A percentile compares a stretch with the other conserved stretches of the same genome.
These are phyloP conservation scores for Boletus sp. DNA, from an alignment of 768 basidiomycete species.

Conservation along the genomic window DNA sequence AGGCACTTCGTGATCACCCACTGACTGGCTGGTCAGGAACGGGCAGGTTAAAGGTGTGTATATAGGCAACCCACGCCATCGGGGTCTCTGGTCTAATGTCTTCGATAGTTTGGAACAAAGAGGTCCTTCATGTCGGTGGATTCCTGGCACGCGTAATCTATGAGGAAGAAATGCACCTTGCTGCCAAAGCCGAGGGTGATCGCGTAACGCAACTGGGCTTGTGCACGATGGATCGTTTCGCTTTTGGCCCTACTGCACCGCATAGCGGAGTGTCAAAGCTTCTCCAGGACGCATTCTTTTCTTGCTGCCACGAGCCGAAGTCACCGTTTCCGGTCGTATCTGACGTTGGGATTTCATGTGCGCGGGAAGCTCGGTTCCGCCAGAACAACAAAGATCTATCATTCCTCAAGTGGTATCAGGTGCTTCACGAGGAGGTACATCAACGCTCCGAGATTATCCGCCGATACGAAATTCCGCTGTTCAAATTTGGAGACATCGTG, in stretches of 20 bases:
- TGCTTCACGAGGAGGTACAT: conserved; percentile 4
- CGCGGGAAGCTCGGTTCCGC: conserved; percentile 2
- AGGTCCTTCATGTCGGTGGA: conserved; percentile 80
- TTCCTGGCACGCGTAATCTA: conserved; percentile 79
- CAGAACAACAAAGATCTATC: background rate
- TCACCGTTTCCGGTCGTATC: conserved; percentile 16
- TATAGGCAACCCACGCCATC: background rate
- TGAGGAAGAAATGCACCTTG: conserved; percentile 61
- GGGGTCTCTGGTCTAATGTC: background rate
- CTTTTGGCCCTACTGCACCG: conserved; percentile 35
- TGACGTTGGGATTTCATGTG: conserved; percentile 1
- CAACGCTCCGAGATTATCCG: conserved; percentile 6
- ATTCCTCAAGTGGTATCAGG: conserved; percentile 5
- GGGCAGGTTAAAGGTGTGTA: conserved; percentile 70
- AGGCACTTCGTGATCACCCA: background rate
- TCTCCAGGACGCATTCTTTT: conserved; percentile 16
- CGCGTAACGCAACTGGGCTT: conserved; percentile 37
- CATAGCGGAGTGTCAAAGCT: conserved; percentile 30
- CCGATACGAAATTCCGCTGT: conserved; percentile 6
- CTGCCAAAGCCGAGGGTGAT: background rate
- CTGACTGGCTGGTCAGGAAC: conserved; percentile 49
- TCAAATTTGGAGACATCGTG: conserved; percentile 9
- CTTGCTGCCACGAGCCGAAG: background rate
- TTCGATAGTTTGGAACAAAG: conserved; percentile 78
- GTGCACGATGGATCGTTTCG: conserved; percentile 83